Evolutionary conservation across 2,329 filamentous ascomycete species (phyloP).

Genomic region (Fusarium citri): DNA sequence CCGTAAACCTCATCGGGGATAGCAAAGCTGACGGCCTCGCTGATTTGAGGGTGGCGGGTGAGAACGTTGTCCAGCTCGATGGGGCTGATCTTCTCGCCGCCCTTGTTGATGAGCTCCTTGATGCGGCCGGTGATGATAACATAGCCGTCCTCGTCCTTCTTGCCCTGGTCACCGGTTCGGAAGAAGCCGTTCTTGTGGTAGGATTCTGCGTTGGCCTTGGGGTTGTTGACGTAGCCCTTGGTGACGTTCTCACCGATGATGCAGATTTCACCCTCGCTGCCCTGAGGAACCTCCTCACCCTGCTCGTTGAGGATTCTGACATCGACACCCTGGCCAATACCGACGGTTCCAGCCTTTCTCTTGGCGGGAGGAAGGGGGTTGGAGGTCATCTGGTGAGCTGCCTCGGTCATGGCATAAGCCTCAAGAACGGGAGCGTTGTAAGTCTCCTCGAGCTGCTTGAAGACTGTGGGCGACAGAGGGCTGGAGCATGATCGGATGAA

Average conservation of each 20-base stretch:
- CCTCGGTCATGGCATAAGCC: conserved; percentile 94
- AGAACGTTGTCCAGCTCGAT: conserved; percentile 89
- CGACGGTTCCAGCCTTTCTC: conserved; percentile 84
- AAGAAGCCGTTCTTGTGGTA: conserved; percentile 85
- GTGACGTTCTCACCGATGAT: conserved; percentile 87
- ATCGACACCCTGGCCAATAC: conserved; percentile 85
- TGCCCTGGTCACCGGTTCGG: conserved; percentile 88
- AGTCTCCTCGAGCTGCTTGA: conserved; percentile 80
- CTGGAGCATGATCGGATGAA: conserved; percentile 92
- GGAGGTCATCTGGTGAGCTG: conserved; percentile 86
- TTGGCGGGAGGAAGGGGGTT: conserved; percentile 77
- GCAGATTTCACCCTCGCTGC: conserved; percentile 83
- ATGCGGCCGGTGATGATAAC: conserved; percentile 90
- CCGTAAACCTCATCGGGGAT: conserved; percentile 86
- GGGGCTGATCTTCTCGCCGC: conserved; percentile 88
- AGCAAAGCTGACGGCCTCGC: conserved; percentile 85
- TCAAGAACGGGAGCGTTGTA: conserved; percentile 86
- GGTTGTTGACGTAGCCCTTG: conserved; percentile 86
- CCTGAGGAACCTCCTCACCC: conserved; percentile 75
- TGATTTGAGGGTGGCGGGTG: conserved; percentile 76
- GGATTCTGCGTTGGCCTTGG: conserved; percentile 76
- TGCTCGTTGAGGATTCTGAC: conserved; percentile 79
- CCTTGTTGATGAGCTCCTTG: conserved; percentile 93
- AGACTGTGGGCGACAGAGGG: conserved; percentile 82
- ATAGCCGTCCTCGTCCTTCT: conserved; percentile 82